Base-by-base conservation (phyloP, 1,139 yeast genomes). In the Dujonia santamariae region DNA sequence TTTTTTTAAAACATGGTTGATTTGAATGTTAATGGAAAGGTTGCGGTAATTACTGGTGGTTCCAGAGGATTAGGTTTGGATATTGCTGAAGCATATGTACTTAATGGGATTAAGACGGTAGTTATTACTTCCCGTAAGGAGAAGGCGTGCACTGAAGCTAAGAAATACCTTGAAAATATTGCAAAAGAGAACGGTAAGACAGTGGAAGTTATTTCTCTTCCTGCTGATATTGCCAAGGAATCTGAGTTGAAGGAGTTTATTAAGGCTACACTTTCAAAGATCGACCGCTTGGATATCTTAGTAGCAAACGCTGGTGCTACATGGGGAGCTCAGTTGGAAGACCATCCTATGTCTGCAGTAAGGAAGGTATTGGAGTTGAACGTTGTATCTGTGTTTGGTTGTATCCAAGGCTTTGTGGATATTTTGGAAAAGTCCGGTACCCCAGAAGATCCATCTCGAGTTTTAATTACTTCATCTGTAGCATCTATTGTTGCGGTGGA, bases 231-330 rank as follows among this genome's bases (percentile, higher is more conserved):
- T 40, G 72, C 82, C 17, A 61, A 59, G 28, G 74, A 72, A 32
- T 62, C 56, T 14, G 84, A 83, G 17, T 71, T 74, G 37, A 59
- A 64, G 37, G 50, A 60, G 22, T 72, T 84, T 45, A 62, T 51
- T 36, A 57, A 64, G 7, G 70, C 66, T 31, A 74, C 78, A 19
- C 42, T 57, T 25, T 56, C 60, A 38, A 59, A 57, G 28, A 69
- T 69, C 15, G 59, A 60, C 26, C 65, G 68, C 48, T 68, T 81
- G 22, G 79, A 84, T 51, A 80, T 84, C 41, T 64, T 84, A 42
- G 66, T 81, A 47, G 87, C 90, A 39, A 84, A 84, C 48, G 92
- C 92, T 11, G 94, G 94, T 32, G 88, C 90, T 8, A 62, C 83
- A 12, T 84, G 92, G 92, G 92, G 90, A 21, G 83, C 79, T 4